These are phyloP conservation scores for Boletus coccyginus DNA, from an alignment of 768 basidiomycete species.

Conservation along the genomic window DNA sequence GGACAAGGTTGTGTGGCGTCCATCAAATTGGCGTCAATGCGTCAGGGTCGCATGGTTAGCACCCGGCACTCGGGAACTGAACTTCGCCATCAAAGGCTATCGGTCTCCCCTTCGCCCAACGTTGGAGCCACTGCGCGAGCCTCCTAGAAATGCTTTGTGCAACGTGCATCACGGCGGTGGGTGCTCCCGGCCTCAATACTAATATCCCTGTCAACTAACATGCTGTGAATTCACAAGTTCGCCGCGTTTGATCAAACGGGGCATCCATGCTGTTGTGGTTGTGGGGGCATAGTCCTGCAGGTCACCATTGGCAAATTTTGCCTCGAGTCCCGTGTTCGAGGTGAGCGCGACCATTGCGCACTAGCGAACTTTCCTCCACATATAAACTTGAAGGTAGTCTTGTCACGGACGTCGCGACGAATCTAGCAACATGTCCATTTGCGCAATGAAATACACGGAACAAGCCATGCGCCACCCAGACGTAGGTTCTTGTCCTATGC, in stretches of 20 bases:
- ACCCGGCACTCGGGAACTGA: too few species aligned
- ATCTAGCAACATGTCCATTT: neutral
- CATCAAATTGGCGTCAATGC: too few species aligned
- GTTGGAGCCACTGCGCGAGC: neutral
- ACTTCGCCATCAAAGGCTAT: neutral
- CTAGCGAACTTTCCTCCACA: neutral
- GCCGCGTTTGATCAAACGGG: constrained; percentile 14
- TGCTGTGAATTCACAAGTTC: constrained; percentile 14
- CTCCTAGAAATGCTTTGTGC: neutral
- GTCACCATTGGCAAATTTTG: constrained; percentile 2
- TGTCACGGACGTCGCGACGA: neutral
- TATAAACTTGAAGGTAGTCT: constrained; percentile 11
- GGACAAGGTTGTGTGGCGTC: too few species aligned
- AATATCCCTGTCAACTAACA: neutral
- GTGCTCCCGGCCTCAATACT: constrained; percentile 12
- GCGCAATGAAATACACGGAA: constrained; percentile 2
- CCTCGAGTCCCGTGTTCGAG: constrained; percentile 1
- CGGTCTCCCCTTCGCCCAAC: neutral
- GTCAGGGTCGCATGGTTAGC: too few species aligned
- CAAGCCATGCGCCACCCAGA: neutral
- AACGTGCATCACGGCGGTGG: constrained; percentile 8
- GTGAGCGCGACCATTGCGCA: neutral
- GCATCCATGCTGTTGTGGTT: neutral
- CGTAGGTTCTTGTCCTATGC: constrained; percentile 7
- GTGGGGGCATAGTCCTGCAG: neutral